Conservation (phyloP, 495 filamentous ascomycete genomes). For the Tricharina praecox region DNA sequence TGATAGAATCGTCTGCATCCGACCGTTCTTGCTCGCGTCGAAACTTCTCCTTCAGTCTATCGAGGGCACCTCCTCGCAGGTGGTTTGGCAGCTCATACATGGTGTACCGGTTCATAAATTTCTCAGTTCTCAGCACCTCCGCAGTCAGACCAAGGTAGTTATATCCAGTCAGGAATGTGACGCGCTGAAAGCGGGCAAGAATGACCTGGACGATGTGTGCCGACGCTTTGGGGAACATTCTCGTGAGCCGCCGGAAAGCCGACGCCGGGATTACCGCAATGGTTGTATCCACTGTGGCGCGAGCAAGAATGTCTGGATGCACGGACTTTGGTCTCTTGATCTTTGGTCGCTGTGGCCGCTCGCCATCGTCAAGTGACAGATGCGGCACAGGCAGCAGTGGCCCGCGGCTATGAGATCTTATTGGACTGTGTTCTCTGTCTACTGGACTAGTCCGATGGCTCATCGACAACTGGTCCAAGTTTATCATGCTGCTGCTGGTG, state of each 20-base stretch:
- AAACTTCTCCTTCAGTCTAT: conserved; percentile 87
- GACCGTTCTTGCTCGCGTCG: conserved; percentile 67
- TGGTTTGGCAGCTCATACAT: conserved; percentile 83
- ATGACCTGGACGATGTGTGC: conserved; percentile 97
- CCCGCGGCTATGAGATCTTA: conserved; percentile 15
- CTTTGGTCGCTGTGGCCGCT: conserved; percentile 28
- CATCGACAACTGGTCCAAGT: conserved; percentile 14
- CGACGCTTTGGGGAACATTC: conserved; percentile 87
- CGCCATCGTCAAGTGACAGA: conserved; percentile 39
- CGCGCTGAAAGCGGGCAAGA: conserved; percentile 77
- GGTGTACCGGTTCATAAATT: conserved; percentile 80
- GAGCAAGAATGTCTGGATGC: conserved; percentile 89
- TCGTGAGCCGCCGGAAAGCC: conserved; percentile 83
- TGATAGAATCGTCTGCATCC: conserved; percentile 65
- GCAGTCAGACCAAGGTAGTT: conserved; percentile 80
- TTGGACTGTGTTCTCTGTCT: conserved; percentile 11
- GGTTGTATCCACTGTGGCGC: conserved; percentile 92
- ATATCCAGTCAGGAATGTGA: conserved; percentile 85
- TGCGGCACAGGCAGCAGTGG: conserved; percentile 46
- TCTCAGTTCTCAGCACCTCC: conserved; percentile 80
- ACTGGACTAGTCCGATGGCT: conserved; percentile 9
- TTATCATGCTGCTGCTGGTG: conserved; percentile 28
- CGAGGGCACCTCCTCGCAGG: conserved; percentile 65
- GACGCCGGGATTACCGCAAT: conserved; percentile 96
- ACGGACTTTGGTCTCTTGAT: conserved; percentile 51